Conservation (phyloP, 768 basidiomycete genomes). For the Kwoniella botswanensis region DNA sequence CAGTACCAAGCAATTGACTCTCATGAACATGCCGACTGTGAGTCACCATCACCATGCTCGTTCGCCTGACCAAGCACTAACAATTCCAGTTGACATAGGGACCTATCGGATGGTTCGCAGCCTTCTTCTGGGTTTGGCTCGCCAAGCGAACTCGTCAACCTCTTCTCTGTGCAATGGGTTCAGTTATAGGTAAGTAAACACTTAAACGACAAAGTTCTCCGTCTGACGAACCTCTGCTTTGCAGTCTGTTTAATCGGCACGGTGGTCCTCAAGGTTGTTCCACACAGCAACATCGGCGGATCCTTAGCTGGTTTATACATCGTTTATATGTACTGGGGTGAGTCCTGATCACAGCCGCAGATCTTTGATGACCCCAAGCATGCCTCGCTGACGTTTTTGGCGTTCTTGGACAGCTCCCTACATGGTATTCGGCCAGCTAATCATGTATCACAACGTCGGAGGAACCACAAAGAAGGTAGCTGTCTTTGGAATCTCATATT, state of each 20-base stretch:
- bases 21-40: conserved; percentile 39
- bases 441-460: conserved; percentile 42
- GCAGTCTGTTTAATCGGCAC: conserved; percentile 36
- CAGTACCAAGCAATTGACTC: conserved; percentile 27
- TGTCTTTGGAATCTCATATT: conserved; percentile 42
- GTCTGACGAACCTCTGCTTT: background rate
- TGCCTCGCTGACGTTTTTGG: too few species aligned
- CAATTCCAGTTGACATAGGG: conserved; percentile 13
- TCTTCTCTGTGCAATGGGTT: conserved; percentile 35
- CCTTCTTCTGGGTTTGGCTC: conserved; percentile 36
- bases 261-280: conserved; percentile 42
- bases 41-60: background rate
- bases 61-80: background rate
- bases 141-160: conserved; percentile 36
- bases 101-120: conserved; percentile 41
- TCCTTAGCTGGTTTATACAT: conserved; percentile 43
- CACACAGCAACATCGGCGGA: conserved; percentile 41
- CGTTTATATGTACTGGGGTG: conserved; percentile 45
- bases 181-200: conserved; percentile 25
- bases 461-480: conserved; percentile 43
- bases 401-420: conserved; percentile 27
- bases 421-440: conserved; percentile 30
- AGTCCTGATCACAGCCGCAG: background rate
- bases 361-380: too few species aligned
- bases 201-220: background rate